Conservation (phyloP, 1,284 basidiomycete species). For the Tilletia caries region DNA sequence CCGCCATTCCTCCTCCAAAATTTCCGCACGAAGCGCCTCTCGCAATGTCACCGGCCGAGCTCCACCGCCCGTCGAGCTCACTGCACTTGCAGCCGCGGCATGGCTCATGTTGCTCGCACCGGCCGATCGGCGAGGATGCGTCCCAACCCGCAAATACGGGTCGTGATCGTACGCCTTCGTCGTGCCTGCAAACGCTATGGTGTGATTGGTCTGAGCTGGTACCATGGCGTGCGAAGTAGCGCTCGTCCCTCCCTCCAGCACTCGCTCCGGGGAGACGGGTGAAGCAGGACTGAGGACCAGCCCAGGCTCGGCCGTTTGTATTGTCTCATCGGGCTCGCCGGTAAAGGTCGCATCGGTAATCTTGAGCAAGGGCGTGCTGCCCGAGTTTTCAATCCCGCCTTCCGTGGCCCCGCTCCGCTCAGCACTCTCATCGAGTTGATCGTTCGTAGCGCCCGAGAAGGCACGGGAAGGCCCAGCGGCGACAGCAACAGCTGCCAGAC, state of each 20-base stretch:
- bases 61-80: slow-evolving; percentile 16
- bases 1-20: slow-evolving; percentile 40
- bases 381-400: no score
- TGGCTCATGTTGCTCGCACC: slow-evolving; percentile 16
- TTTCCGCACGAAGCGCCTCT: slow-evolving; percentile 40
- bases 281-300: no score
- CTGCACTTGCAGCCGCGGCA: slow-evolving; percentile 22
- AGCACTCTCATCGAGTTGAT: no score
- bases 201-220: slow-evolving; percentile 15
- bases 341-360: not conserved
- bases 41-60: slow-evolving; percentile 35
- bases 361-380: not conserved
- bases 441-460: not conserved
- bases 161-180: not conserved
- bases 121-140: slow-evolving; percentile 15
- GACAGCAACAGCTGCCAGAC: not conserved
- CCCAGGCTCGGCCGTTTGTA: not conserved
- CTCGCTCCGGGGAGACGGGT: no score
- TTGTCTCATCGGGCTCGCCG: not conserved
- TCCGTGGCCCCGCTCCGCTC: no score
- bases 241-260: slow-evolving; percentile 15
- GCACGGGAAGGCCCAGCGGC: not conserved
- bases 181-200: not conserved
- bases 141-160: slow-evolving; percentile 7
- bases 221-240: slow-evolving; percentile 24